phyloP scores from a whole-genome alignment of 116 monocot genomes.

The Phalaenopsis hybrid region DNA sequence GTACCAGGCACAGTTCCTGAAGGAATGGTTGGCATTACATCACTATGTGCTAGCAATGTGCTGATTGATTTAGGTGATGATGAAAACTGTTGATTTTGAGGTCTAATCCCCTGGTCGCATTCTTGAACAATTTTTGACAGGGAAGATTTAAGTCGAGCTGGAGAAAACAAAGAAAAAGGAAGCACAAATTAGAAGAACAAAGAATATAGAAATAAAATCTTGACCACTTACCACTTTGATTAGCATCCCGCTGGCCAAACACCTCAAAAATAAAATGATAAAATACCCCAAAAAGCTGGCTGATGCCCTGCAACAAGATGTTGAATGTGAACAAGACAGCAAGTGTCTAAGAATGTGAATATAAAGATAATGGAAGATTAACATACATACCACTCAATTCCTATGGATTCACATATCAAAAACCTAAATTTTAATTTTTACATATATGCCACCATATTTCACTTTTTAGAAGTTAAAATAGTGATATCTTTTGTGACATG shows the following conservation, averaged over 20 bases:
- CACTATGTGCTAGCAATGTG: conserved; percentile 51
- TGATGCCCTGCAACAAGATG: conserved; percentile 66
- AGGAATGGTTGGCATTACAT: conserved; percentile 81
- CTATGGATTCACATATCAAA: too few species aligned
- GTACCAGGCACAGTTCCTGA: conserved; percentile 49
- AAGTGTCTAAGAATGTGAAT: neutral
- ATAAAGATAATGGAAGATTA: too few species aligned
- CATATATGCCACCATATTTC: too few species aligned
- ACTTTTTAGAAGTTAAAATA: too few species aligned
- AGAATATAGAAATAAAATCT: neutral
- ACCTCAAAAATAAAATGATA: conserved; percentile 80
- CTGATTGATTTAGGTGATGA: conserved; percentile 43
- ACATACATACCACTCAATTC: too few species aligned
- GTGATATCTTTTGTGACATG: too few species aligned
- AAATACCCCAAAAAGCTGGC: conserved; percentile 89
- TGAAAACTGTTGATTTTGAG: conserved; percentile 29
- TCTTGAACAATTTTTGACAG: conserved; percentile 87
- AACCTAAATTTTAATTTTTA: too few species aligned
- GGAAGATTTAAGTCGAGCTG: conserved; percentile 73
- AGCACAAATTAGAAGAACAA: conserved; percentile 6
- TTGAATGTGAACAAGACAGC: conserved; percentile 14
- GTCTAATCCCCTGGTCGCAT: conserved; percentile 82
- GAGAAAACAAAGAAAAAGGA: conserved; percentile 17
- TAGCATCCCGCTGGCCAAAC: conserved; percentile 66
- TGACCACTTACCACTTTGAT: conserved; percentile 43